Base-by-base conservation (phyloP, 2,329 filamentous ascomycete species). In the Elsinoe perseae region DNA sequence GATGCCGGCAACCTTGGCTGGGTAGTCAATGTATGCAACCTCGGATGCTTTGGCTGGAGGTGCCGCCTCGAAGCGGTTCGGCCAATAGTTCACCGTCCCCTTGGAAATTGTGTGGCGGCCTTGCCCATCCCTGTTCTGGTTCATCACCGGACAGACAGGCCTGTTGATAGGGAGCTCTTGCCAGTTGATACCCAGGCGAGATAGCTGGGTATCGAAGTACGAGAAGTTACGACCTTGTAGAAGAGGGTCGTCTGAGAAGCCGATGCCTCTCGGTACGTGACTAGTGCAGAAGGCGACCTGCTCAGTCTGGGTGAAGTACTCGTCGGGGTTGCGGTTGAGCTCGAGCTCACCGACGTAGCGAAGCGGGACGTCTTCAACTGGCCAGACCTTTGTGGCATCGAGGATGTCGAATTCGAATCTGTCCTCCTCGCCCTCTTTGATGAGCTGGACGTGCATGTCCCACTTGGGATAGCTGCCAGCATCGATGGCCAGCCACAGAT, bases 71-170 rank as follows among this genome's bases (percentile, higher is more conserved):
- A 81, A 84, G 2, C 86, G 79, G 70, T 90, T 90, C 0, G 87
- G 87, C 84, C 84, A 90, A 71, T 90, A 90, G 72, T 90, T 90
- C 61, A 86, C 81, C 0, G 78, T 83, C 46, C 87, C 84, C 65
- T 84, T 85, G 20, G 79, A 81, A 61, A 93, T 90, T 2, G 78
- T 83, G 68, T 92, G 87, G 2, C 85, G 79, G 70, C 84, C 80
- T 4, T 80, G 78, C 2, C 88, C 87, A 57, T 93, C 88, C 0
- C 87, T 82, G 71, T 89, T 86, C 65, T 85, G 80, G 70, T 86
- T 89, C 78, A 88, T 83, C 32, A 87, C 83, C 0, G 86, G 85
- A 60, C 84, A 88, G 64, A 78, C 77, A 0, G 75, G 75, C 61
- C 75, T 77, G 61, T 70, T 70, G 57, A 69, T 67, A 9, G 75